Conservation (phyloP, 257 asterid species). For the Striga asiatica region DNA sequence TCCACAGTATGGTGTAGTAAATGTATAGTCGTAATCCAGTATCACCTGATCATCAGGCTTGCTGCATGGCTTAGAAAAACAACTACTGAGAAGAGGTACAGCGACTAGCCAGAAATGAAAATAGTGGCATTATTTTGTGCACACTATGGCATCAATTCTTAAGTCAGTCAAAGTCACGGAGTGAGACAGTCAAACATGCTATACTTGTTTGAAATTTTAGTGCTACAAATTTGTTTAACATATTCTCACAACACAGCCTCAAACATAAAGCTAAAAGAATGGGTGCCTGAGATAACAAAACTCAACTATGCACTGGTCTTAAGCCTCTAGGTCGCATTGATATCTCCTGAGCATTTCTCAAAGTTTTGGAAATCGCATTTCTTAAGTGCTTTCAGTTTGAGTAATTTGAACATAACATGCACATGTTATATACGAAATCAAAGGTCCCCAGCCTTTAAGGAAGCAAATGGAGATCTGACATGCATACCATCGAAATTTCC, state of each 20-base stretch:
- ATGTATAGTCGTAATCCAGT: slow-evolving; percentile 92
- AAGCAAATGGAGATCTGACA: not conserved
- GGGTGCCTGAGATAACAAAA: not conserved
- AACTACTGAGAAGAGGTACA: slow-evolving; percentile 14
- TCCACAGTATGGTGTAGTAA: slow-evolving; percentile 91
- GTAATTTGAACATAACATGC: not conserved
- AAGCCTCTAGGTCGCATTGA: too few species aligned
- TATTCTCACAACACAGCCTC: not conserved
- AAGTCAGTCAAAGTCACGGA: not conserved
- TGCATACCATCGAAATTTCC: slow-evolving; percentile 79
- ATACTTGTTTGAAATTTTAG: not conserved
- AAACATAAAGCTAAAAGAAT: not conserved
- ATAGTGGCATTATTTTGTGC: slow-evolving; percentile 6
- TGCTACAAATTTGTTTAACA: not conserved
- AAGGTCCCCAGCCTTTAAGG: not conserved
- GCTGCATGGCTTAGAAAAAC: slow-evolving; percentile 38
- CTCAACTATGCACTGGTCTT: too few species aligned
- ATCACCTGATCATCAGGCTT: slow-evolving; percentile 77
- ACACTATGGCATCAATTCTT: slow-evolving; percentile 2
- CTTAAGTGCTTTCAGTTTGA: not conserved
- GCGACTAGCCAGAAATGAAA: not conserved
- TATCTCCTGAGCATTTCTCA: not conserved
- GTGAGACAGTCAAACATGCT: not conserved
- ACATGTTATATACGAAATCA: not conserved
- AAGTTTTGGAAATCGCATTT: not conserved